Conservation (phyloP, 2,329 filamentous ascomycete genomes). For the Clonostachys sp. region DNA sequence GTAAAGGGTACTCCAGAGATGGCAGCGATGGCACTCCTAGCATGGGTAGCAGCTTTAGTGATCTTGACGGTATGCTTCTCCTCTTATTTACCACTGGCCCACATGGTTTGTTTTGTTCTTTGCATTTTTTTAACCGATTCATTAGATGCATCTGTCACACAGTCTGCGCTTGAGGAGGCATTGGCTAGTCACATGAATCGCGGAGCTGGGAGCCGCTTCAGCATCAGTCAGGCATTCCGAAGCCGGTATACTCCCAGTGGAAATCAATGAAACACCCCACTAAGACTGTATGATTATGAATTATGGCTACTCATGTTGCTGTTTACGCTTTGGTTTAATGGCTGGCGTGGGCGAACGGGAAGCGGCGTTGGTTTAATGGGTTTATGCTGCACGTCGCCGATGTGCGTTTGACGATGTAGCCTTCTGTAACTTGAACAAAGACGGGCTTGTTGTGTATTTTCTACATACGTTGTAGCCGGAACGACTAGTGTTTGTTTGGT, state of each 20-base stretch:
- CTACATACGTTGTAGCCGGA: too few species aligned
- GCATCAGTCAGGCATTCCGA: slow-evolving; percentile 63
- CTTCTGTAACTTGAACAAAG: too few species aligned
- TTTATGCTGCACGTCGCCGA: neutral
- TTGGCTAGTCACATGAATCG: slow-evolving; percentile 49
- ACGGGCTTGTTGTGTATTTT: too few species aligned
- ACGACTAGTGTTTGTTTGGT: too few species aligned
- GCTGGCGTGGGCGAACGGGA: too few species aligned
- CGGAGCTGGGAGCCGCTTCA: slow-evolving; percentile 46
- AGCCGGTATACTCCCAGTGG: slow-evolving; percentile 48
- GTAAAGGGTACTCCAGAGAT: slow-evolving; percentile 46
- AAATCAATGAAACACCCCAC: neutral
- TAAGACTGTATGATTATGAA: too few species aligned
- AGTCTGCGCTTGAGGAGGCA: slow-evolving; percentile 75
- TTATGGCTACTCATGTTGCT: too few species aligned
- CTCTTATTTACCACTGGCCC: neutral
- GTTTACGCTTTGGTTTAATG: too few species aligned
- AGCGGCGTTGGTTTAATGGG: too few species aligned
- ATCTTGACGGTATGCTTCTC: slow-evolving; percentile 63
- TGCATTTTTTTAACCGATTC: slow-evolving; percentile 1
- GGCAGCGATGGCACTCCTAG: slow-evolving; percentile 71
- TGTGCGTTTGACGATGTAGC: neutral
- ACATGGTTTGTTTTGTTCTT: neutral
- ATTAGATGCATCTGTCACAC: slow-evolving; percentile 72
- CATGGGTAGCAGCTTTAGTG: slow-evolving; percentile 83